phyloP scores from a whole-genome alignment of 805 yeast genomes.

The Wickerhamiella bombiphila region DNA sequence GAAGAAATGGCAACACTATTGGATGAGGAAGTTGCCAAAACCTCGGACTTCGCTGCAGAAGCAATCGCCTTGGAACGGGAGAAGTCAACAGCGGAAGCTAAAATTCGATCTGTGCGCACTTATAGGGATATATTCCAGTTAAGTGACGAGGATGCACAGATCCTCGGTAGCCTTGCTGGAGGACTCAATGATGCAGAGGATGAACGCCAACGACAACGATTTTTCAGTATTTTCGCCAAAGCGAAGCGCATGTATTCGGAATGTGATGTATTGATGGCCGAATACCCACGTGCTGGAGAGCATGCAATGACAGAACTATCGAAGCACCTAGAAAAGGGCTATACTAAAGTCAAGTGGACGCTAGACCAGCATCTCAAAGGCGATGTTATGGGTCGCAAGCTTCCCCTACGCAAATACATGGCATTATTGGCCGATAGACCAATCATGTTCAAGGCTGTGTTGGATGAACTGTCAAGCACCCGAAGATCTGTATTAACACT shows the following conservation, averaged over 20 bases:
- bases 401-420: constrained; percentile 11
- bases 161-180: constrained; percentile 26
- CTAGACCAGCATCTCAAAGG: constrained; percentile 21
- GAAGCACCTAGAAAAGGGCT: constrained; percentile 36
- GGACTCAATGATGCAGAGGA: constrained; percentile 26
- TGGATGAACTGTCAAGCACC: constrained; percentile 50
- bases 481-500: constrained; percentile 49
- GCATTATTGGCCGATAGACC: constrained; percentile 25
- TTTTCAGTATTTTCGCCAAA: constrained; percentile 44
- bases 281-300: constrained; percentile 34
- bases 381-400: background rate
- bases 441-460: constrained; percentile 37
- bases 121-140: constrained; percentile 48
- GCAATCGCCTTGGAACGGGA: constrained; percentile 18
- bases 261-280: constrained; percentile 55
- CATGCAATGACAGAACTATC: constrained; percentile 22
- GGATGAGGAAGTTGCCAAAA: constrained; percentile 13
- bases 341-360: constrained; percentile 37
- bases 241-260: constrained; percentile 51
- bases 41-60: constrained; percentile 19
- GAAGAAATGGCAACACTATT: constrained; percentile 16
- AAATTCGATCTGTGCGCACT: constrained; percentile 20
- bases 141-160: constrained; percentile 54
- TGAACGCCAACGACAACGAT: constrained; percentile 18
- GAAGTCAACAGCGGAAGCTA: constrained; percentile 13